Evolutionary conservation across 352 stramenopile genomes (phyloP).

Genomic region (Phytophthora podocarpi): DNA sequence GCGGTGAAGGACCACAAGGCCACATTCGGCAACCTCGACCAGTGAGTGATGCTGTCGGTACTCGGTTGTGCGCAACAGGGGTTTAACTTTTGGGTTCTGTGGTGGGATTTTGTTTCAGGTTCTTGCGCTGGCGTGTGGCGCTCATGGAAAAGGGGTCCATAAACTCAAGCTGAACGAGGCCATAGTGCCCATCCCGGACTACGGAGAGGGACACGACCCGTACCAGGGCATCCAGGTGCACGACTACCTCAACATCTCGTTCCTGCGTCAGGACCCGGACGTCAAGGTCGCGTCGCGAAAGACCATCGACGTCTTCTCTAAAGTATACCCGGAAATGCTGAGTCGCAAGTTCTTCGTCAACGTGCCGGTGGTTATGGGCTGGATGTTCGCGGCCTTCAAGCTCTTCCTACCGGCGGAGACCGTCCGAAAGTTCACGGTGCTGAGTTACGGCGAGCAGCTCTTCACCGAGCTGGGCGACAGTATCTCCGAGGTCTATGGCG

Average conservation of each 20-base stretch:
- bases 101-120: constrained; percentile 7
- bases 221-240: constrained; percentile 36
- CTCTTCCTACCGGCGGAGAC: constrained; percentile 30
- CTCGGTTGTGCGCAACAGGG: background rate
- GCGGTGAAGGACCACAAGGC: constrained; percentile 38
- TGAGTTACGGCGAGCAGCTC: constrained; percentile 36
- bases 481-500: constrained; percentile 30
- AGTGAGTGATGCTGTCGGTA: constrained; percentile 4
- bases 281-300: constrained; percentile 31
- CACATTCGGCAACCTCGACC: constrained; percentile 31
- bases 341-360: constrained; percentile 39
- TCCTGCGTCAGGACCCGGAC: constrained; percentile 33
- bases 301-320: constrained; percentile 36
- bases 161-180: constrained; percentile 37
- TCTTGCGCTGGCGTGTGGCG: constrained; percentile 34
- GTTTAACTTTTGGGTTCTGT: constrained; percentile 5
- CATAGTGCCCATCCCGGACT: constrained; percentile 28
- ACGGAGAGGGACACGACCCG: constrained; percentile 26
- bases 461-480: constrained; percentile 24
- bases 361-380: constrained; percentile 32
- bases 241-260: constrained; percentile 40
- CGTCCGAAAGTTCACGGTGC: constrained; percentile 31
- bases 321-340: constrained; percentile 39
- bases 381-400: constrained; percentile 36
- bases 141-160: constrained; percentile 38